Conservation (phyloP, 345 rosid genomes). For the Nephelium lappaceum region DNA sequence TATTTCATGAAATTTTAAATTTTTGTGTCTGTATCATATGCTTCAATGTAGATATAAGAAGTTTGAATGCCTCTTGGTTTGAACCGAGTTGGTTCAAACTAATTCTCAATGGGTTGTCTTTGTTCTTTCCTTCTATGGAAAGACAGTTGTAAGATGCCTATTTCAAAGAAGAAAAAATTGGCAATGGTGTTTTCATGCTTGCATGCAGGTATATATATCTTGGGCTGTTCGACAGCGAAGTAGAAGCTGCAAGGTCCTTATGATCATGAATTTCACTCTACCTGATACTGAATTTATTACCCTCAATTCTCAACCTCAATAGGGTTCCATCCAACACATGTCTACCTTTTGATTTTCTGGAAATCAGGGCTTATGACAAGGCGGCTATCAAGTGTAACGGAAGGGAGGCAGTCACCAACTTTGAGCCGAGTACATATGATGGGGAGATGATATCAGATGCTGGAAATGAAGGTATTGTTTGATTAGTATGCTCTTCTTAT, state of each 20-base stretch:
- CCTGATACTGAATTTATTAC: slow-evolving; percentile 50
- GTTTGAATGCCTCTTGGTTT: slow-evolving; percentile 25
- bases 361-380: slow-evolving; percentile 94
- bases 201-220: slow-evolving; percentile 98
- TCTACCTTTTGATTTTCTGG: slow-evolving; percentile 61
- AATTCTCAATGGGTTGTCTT: slow-evolving; percentile 24
- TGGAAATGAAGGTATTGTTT: slow-evolving; percentile 54
- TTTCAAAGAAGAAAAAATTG: slow-evolving; percentile 48
- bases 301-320: slow-evolving; percentile 52
- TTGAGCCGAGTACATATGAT: slow-evolving; percentile 71
- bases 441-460: slow-evolving; percentile 55
- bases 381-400: slow-evolving; percentile 91
- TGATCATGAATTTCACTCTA: slow-evolving; percentile 62
- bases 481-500: neutral
- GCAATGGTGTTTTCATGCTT: slow-evolving; percentile 65
- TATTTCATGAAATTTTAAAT: slow-evolving; percentile 23
- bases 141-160: slow-evolving; percentile 37
- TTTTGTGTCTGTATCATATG: slow-evolving; percentile 3
- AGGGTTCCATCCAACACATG: slow-evolving; percentile 47
- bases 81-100: slow-evolving; percentile 28
- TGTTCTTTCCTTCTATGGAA: slow-evolving; percentile 28
- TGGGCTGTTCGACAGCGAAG: slow-evolving; percentile 97
- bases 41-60: slow-evolving; percentile 14
- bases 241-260: slow-evolving; percentile 98
- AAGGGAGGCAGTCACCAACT: slow-evolving; percentile 93